Base-by-base conservation (phyloP, 2,329 filamentous ascomycete genomes). In the Kalmusia sp. region DNA sequence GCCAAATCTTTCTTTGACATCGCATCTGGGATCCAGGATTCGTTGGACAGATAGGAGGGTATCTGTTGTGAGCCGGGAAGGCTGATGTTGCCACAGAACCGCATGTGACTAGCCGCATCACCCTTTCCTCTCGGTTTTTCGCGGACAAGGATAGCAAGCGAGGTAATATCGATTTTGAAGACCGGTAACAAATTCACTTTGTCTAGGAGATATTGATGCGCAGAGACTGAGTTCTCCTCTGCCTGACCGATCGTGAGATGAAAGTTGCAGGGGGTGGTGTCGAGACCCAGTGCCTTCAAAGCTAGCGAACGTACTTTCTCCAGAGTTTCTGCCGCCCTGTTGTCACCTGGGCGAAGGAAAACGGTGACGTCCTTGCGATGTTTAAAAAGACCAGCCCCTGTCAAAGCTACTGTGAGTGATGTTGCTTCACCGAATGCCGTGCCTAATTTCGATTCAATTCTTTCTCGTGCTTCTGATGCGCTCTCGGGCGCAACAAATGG, bases 241-340 rank as follows among this genome's bases (percentile, higher is more conserved):
- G 78, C 84, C 61, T 89, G 86, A 0, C 82, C 87, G 21, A 89
- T 71, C 0, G 84, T 88, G 70, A 89, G 70, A 66, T 89, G 86
- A 71, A 50, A 84, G 64, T 28, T 64, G 38, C 50, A 61, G 19
- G 49, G 38, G 17, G 49, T 50, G 27, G 50, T 34, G 2, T 24
- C 15, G n/a, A 69, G 64, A 6, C 63, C 67, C 25, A 74, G 52
- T 22, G 68, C 64, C 34, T 62, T 44, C 12, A 72, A 46, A 6
- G 50, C 62, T 15, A 47, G 49, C 1, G 52, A 54, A 9, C 69
- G 62, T n/a, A 72, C 53, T 3, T 15, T 33, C 8, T 41, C 24
- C 14, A 72, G 25, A 17, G 51, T 27, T n/a, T 53, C 58, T 15
- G 45, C 25, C 4, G 41, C 53, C 1, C 21, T 22, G 3, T 43